These are phyloP conservation scores for Xerocomus potaroensis DNA, from an alignment of 768 basidiomycete genomes.

Conservation along the genomic window DNA sequence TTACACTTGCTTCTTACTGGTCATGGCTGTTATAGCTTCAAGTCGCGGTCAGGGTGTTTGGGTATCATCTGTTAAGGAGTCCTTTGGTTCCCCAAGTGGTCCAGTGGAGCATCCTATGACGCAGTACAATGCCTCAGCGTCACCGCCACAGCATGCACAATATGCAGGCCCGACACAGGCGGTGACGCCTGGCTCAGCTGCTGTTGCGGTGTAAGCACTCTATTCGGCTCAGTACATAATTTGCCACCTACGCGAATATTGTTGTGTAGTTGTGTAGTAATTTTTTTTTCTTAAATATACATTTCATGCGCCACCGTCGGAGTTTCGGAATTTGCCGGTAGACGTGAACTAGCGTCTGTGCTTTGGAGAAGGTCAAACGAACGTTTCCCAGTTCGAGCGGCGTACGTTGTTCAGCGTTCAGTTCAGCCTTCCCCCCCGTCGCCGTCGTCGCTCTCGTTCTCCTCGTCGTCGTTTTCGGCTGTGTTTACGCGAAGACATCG, in stretches of 20 bases:
- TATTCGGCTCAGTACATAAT: too few species aligned
- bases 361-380: conserved; percentile 8
- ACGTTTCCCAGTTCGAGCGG: conserved; percentile 17
- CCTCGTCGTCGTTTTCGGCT: conserved; percentile 8
- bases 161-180: too few species aligned
- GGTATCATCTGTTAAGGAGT: conserved; percentile 31
- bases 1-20: conserved; percentile 26
- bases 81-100: conserved; percentile 13
- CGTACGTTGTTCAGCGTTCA: conserved; percentile 12
- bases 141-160: conserved; percentile 1
- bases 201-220: not conserved
- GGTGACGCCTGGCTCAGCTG: not conserved
- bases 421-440: not conserved
- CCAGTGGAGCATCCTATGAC: conserved; percentile 15
- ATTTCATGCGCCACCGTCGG: conserved; percentile 21
- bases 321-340: conserved; percentile 29
- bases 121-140: conserved; percentile 8
- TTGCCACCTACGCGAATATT: too few species aligned
- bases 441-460: conserved; percentile 6
- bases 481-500: conserved; percentile 6
- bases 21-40: conserved; percentile 25
- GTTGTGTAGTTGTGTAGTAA: too few species aligned
- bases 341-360: conserved; percentile 7
- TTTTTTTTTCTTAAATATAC: not conserved
- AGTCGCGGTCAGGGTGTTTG: conserved; percentile 30